A percentile compares a stretch with the other conserved stretches of the same genome.
Conservation (phyloP, 371 early-diverging fungal species). For the Apophysomyces ossiformis region DNA sequence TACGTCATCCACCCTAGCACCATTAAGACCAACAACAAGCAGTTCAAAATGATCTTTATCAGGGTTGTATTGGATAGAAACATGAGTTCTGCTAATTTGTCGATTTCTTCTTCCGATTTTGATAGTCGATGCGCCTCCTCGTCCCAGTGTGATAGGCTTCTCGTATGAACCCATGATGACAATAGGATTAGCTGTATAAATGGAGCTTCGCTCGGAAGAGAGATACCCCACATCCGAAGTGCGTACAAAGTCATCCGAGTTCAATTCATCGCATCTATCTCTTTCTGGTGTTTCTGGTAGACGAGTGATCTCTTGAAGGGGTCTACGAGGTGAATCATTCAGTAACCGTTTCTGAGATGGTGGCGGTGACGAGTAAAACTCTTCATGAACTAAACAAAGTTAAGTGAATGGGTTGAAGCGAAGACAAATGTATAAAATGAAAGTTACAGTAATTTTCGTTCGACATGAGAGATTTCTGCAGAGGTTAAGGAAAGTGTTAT, state of each 20-base stretch:
- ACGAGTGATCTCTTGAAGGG: slow-evolving; percentile 9
- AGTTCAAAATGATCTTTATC: slow-evolving; percentile 43
- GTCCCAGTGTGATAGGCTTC: slow-evolving; percentile 55
- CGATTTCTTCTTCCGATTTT: slow-evolving; percentile 65
- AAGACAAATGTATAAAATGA: not conserved
- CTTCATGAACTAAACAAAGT: slow-evolving; percentile 1
- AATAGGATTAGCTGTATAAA: slow-evolving; percentile 11
- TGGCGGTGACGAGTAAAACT: slow-evolving; percentile 1
- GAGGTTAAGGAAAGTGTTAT: not conserved
- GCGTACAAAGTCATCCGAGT: slow-evolving; percentile 44
- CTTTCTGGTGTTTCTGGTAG: slow-evolving; percentile 24
- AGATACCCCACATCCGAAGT: slow-evolving; percentile 30
- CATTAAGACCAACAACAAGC: slow-evolving; percentile 62
- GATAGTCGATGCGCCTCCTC: slow-evolving; percentile 59
- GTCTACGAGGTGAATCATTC: slow-evolving; percentile 4
- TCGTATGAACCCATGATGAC: slow-evolving; percentile 48
- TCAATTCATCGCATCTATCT: slow-evolving; percentile 18
- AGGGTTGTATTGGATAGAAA: slow-evolving; percentile 51
- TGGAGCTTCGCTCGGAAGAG: slow-evolving; percentile 15
- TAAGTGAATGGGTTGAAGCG: not conserved
- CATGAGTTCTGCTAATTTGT: slow-evolving; percentile 63
- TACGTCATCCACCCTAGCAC: slow-evolving; percentile 44
- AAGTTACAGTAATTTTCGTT: slow-evolving; percentile 9
- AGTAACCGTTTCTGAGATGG: slow-evolving; percentile 1
- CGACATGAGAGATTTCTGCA: not conserved